Evolutionary conservation across 2,329 filamentous ascomycete genomes (phyloP).

Genomic region (Calonectria montana): DNA sequence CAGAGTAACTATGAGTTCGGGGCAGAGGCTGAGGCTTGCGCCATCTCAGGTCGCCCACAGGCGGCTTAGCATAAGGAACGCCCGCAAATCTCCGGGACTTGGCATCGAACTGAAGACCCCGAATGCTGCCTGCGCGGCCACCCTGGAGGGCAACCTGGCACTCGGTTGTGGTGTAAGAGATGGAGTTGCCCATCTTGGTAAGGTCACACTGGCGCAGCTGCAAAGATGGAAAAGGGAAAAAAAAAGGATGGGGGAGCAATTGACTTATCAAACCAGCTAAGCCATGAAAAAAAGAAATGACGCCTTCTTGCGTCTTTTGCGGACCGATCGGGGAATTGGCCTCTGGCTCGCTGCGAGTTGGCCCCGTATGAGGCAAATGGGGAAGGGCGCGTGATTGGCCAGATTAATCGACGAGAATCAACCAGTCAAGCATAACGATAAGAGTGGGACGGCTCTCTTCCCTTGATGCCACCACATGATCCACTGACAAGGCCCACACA

Average conservation of each 20-base stretch:
- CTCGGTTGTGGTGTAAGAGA: conserved; percentile 21
- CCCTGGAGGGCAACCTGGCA: conserved; percentile 18
- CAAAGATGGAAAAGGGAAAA: neutral
- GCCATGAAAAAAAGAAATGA: neutral
- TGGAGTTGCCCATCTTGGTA: conserved; percentile 23
- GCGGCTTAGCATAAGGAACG: conserved; percentile 54
- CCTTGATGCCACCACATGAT: neutral
- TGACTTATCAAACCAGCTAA: neutral
- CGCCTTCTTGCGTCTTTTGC: neutral
- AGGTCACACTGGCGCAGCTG: neutral
- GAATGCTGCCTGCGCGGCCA: conserved; percentile 28
- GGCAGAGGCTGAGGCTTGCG: conserved; percentile 50
- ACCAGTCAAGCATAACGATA: neutral
- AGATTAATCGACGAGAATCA: conserved; percentile 26
- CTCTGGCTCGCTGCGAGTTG: neutral
- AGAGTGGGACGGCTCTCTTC: conserved; percentile 3
- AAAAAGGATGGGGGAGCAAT: neutral
- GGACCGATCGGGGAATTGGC: neutral
- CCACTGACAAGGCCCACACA: conserved; percentile 8
- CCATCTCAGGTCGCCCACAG: conserved; percentile 50
- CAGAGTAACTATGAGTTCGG: conserved; percentile 41
- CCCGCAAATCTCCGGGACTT: conserved; percentile 49
- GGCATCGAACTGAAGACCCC: conserved; percentile 48
- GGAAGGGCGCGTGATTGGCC: conserved; percentile 11
- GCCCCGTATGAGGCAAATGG: neutral